These are phyloP conservation scores for Zymoseptoria brevis DNA, from an alignment of 2,329 filamentous ascomycete genomes.

Conservation along the genomic window DNA sequence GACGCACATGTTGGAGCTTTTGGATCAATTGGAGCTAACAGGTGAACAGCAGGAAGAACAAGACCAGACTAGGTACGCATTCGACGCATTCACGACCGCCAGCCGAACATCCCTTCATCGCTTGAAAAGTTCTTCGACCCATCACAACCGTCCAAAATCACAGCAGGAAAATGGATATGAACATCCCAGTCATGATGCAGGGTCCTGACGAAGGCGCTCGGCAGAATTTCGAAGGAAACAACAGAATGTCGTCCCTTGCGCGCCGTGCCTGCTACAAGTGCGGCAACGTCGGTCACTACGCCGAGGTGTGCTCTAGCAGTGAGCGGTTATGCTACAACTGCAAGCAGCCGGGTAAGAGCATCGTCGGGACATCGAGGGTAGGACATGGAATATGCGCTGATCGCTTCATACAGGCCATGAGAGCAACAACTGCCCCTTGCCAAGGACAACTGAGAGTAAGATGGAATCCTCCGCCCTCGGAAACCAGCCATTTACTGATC, in stretches of 20 bases:
- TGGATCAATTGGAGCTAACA: not conserved
- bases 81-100: constrained; percentile 3
- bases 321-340: constrained; percentile 99
- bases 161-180: not conserved
- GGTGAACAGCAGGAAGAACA: not conserved
- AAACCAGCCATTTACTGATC: constrained; percentile 14
- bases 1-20: not conserved
- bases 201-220: constrained; percentile 10
- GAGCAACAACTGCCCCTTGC: constrained; percentile 93
- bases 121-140: constrained; percentile 1
- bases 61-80: not conserved
- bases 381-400: constrained; percentile 24
- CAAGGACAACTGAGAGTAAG: constrained; percentile 85
- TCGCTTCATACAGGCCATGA: constrained; percentile 61
- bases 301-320: constrained; percentile 92
- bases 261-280: constrained; percentile 49
- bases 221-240: constrained; percentile 11
- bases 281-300: constrained; percentile 47
- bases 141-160: not conserved
- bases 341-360: constrained; percentile 67
- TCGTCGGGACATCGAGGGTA: constrained; percentile 6
- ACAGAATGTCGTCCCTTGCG: constrained; percentile 45
- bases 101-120: constrained; percentile 4
- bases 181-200: constrained; percentile 2
- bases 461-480: not conserved